These are phyloP conservation scores for Santalum album DNA, from an alignment of 164 flowering plant species.

Conservation along the genomic window DNA sequence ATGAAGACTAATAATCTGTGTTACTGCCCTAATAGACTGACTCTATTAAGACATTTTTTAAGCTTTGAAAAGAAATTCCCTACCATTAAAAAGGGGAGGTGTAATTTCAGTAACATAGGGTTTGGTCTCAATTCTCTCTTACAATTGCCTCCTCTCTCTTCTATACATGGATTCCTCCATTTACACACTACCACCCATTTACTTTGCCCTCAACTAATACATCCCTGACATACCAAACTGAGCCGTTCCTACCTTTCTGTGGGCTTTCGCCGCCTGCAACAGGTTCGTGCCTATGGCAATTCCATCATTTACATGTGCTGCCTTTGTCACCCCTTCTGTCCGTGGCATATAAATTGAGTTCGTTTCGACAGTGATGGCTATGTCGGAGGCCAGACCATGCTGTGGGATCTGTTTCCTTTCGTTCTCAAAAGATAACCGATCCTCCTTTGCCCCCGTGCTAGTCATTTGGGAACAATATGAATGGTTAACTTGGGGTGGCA, in stretches of 20 bases:
- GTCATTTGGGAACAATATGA: conserved; percentile 32
- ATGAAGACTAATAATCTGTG: no score
- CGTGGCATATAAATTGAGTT: conserved; percentile 50
- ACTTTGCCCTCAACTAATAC: conserved; percentile 26
- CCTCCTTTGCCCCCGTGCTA: conserved; percentile 27
- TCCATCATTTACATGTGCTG: conserved; percentile 27
- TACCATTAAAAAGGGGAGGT: no score
- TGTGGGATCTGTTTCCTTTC: conserved; percentile 35
- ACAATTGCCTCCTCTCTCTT: no score
- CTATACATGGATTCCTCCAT: not conserved
- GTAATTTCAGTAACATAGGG: no score
- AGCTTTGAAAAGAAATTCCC: no score
- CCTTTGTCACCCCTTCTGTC: conserved; percentile 27
- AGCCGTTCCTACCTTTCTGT: conserved; percentile 57
- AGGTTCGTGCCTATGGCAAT: conserved; percentile 40
- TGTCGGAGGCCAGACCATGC: conserved; percentile 54
- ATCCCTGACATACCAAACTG: conserved; percentile 64
- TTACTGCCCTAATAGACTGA: no score
- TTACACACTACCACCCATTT: not conserved
- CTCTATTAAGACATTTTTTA: no score
- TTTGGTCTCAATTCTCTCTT: no score
- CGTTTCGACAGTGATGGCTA: conserved; percentile 52
- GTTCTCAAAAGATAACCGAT: conserved; percentile 20
- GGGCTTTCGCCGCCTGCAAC: conserved; percentile 40
- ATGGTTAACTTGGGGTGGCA: no score